Base-by-base conservation (phyloP, 768 basidiomycete species). In the Postia placenta region DNA sequence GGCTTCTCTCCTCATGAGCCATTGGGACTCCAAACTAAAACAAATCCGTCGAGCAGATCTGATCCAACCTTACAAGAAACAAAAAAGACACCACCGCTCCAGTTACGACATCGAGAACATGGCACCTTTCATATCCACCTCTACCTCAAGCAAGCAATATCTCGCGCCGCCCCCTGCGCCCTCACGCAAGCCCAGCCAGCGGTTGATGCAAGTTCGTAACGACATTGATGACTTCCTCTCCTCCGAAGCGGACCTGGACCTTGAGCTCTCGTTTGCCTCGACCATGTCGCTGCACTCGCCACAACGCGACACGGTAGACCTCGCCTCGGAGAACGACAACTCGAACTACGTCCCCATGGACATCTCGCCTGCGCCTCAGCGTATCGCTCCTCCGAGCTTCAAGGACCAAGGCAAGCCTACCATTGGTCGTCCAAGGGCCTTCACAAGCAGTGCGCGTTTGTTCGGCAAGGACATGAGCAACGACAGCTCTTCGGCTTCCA, bases 211-310 rank as follows among this genome's bases (percentile, higher is more conserved):
- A 63, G 61, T 39, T 57, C 63, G 53, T 67, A 66, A 79, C 58
- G 79, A 83, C 50, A 64, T 79, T 46, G 81, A 87, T 52, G 80
- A 83, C 37, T 83, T 80, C 60, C 71, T 81, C 44, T 79, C 81
- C 27, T 84, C 83, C n/a, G 87, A 88, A 58, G 74, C 85, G 28
- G 88, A 91, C 59, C 66, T 80, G 20, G 87, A 87, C 59, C 75
- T 89, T 42, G 89, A 92, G 62, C 69, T 81, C 33, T 90, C 88
- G 24, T 92, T 92, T 60, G 86, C 86, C 5, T 89, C 87, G 25
- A 87, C 77, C 52, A 83, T 91, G 64, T 92, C 89, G 5, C 69
- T 92, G 41, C 75, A 86, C 60, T 87, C 87, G 23, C 85, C 88
- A 27, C 73, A 80, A 12, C 74, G 68, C 42, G 72, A 77, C 24